Evolutionary conservation across 495 filamentous ascomycete genomes (phyloP).

Genomic region (Xylaria palmicola): DNA sequence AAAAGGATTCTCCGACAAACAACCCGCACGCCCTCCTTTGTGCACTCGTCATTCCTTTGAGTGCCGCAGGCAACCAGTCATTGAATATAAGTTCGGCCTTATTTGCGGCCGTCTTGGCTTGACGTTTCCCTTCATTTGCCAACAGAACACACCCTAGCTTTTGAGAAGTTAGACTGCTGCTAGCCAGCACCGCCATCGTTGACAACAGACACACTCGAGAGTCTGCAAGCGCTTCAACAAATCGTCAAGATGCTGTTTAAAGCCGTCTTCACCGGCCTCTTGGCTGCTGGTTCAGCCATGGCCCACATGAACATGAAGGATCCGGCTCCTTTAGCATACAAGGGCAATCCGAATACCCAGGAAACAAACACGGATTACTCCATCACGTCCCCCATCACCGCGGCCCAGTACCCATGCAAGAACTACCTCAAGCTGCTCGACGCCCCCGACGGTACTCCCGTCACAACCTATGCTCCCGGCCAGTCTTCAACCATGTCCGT

Average conservation of each 20-base stretch:
- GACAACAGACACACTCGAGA: not conserved
- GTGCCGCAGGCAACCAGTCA: not conserved
- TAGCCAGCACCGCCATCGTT: not conserved
- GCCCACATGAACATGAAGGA: conserved; percentile 62
- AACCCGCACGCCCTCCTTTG: conserved; percentile 4
- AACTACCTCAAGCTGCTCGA: conserved; percentile 58
- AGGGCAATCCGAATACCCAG: conserved; percentile 49
- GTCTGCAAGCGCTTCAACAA: not conserved
- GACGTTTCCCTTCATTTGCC: not conserved
- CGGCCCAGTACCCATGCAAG: conserved; percentile 63
- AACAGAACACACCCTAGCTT: not conserved
- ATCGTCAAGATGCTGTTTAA: conserved; percentile 41
- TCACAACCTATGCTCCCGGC: conserved; percentile 56
- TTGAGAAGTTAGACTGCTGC: not conserved
- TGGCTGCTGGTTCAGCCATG: conserved; percentile 37
- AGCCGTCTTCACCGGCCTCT: conserved; percentile 25
- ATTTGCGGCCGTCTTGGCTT: not conserved
- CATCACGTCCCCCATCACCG: conserved; percentile 55
- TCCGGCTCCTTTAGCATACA: conserved; percentile 56
- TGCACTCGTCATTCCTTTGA: conserved; percentile 13
- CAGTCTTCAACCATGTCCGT: conserved; percentile 57
- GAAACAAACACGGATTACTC: conserved; percentile 50
- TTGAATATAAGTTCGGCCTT: conserved; percentile 10
- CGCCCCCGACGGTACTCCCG: conserved; percentile 42
- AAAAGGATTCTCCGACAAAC: not conserved